Percentiles rank a stretch among this genome's conserved stretches.
Evolutionary conservation across 441 rosid genomes (phyloP).

Genomic region (Rhodomyrtus psidioides): DNA sequence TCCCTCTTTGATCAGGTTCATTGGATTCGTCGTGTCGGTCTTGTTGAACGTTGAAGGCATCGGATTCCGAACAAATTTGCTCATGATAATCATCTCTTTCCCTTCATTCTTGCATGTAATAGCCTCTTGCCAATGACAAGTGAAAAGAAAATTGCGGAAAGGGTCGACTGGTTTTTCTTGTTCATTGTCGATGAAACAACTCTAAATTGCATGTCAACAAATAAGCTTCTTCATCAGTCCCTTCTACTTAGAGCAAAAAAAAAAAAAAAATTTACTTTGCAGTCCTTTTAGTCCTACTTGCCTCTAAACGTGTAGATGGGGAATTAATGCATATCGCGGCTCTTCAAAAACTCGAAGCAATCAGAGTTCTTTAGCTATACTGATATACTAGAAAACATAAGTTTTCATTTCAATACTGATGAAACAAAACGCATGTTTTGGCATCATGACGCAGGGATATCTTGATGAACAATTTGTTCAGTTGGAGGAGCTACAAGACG

Average conservation of each 20-base stretch:
- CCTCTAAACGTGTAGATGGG: background rate
- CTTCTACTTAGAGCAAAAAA: background rate
- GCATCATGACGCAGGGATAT: slow-evolving; percentile 38
- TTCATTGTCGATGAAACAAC: background rate
- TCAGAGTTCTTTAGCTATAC: background rate
- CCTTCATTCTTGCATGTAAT: background rate
- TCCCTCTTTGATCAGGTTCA: slow-evolving; percentile 88
- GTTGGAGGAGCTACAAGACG: slow-evolving; percentile 92
- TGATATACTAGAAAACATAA: background rate
- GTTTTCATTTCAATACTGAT: background rate
- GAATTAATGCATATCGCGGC: background rate
- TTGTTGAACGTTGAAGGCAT: background rate
- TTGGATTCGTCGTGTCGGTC: background rate
- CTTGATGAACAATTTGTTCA: slow-evolving; percentile 86
- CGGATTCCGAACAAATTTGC: background rate
- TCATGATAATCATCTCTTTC: background rate
- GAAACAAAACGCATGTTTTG: background rate
- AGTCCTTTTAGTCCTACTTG: background rate
- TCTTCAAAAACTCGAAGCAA: background rate
- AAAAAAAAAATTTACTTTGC: background rate
- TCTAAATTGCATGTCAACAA: background rate
- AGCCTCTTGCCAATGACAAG: background rate
- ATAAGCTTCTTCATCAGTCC: background rate
- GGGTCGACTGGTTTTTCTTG: background rate
- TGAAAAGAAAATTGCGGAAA: background rate